Evolutionary conservation across 495 filamentous ascomycete genomes (phyloP).

Genomic region (Aspergillus ellipticus): DNA sequence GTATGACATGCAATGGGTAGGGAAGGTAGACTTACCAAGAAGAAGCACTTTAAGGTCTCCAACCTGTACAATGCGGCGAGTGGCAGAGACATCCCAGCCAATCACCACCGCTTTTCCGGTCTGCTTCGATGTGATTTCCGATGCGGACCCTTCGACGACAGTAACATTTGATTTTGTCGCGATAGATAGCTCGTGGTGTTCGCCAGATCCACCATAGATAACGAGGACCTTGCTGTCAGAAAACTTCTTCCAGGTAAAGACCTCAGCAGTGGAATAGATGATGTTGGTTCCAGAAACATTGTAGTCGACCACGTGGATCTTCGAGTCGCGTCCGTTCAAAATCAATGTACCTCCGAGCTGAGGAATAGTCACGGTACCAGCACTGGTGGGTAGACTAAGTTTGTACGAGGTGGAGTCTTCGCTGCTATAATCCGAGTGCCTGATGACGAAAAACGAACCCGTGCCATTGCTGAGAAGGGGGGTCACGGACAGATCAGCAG

Average conservation of each 20-base stretch:
- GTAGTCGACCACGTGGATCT: constrained; percentile 73
- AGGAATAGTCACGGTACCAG: constrained; percentile 59
- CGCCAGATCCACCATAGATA: constrained; percentile 66
- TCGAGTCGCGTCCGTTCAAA: constrained; percentile 70
- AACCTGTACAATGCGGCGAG: constrained; percentile 52
- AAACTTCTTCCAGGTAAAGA: constrained; percentile 68
- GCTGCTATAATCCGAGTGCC: constrained; percentile 60
- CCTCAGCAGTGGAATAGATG: constrained; percentile 72
- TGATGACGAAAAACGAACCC: constrained; percentile 60
- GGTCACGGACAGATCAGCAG: constrained; percentile 52
- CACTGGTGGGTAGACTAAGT: constrained; percentile 57
- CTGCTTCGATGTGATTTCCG: constrained; percentile 37
- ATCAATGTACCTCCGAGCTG: constrained; percentile 58
- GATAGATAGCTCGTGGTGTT: constrained; percentile 66
- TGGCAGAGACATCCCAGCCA: constrained; percentile 51
- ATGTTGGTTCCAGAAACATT: constrained; percentile 58
- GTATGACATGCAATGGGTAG: neutral
- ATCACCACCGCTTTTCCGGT: constrained; percentile 47
- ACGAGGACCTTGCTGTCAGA: constrained; percentile 59
- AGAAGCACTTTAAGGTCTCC: constrained; percentile 54
- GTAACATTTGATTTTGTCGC: constrained; percentile 35
- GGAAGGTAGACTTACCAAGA: constrained; percentile 31
- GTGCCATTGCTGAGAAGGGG: constrained; percentile 51
- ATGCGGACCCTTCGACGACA: constrained; percentile 46
- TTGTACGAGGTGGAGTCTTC: constrained; percentile 55